phyloP scores from a whole-genome alignment of 306 rosid species.

The Fragaria vesca region DNA sequence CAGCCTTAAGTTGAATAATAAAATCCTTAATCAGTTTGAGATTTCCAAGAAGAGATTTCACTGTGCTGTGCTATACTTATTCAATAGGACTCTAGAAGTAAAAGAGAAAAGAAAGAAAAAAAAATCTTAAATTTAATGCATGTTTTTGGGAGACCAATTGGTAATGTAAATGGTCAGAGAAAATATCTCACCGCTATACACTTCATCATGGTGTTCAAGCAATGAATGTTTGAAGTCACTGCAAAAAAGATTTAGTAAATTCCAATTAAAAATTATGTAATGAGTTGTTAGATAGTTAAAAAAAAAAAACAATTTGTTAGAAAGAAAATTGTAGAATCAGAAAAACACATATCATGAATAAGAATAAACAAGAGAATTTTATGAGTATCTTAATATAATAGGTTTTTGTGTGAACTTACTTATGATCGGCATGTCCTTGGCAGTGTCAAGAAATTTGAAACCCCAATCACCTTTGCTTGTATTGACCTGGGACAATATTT shows the following conservation, averaged over 20 bases:
- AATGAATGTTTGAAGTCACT: constrained; percentile 81
- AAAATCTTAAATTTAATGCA: neutral
- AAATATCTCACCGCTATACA: constrained; percentile 84
- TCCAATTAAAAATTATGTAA: constrained; percentile 14
- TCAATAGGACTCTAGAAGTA: neutral
- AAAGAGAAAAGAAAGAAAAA: neutral
- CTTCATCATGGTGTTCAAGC: constrained; percentile 91
- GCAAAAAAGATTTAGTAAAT: constrained; percentile 22
- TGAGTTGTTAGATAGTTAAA: neutral
- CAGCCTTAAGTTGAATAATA: neutral
- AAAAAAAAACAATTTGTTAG: neutral
- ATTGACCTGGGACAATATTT: constrained; percentile 48
- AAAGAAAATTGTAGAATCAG: neutral
- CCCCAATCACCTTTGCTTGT: constrained; percentile 46
- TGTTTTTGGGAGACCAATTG: neutral
- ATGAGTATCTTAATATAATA: neutral
- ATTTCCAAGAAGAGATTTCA: neutral
- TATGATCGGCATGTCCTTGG: constrained; percentile 87
- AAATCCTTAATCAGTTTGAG: neutral
- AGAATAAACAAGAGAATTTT: neutral
- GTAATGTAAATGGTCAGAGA: neutral
- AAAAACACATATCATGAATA: neutral
- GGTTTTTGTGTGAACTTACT: constrained; percentile 54
- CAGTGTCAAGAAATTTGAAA: constrained; percentile 82
- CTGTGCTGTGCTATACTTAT: neutral